phyloP scores from a whole-genome alignment of 805 yeast species.

The Ogataea sp. region DNA sequence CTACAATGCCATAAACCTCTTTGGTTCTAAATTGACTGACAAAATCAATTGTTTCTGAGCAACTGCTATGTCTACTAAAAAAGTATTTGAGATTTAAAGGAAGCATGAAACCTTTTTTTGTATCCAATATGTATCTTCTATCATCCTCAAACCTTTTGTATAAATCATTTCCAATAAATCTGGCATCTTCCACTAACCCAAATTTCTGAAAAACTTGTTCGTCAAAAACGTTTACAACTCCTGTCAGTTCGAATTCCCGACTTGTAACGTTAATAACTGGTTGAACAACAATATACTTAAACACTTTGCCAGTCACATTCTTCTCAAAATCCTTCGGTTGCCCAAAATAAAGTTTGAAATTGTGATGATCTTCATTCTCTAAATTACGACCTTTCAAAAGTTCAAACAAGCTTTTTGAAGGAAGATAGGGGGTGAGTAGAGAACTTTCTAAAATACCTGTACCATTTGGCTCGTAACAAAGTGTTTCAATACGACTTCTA shows the following conservation, averaged over 20 bases:
- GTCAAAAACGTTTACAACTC: neutral
- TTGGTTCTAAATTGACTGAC: constrained; percentile 5
- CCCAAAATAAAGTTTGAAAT: neutral
- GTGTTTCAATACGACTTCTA: neutral
- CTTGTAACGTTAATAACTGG: neutral
- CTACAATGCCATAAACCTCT: constrained; percentile 12
- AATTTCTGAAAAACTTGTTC: neutral
- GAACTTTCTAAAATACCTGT: too few species aligned
- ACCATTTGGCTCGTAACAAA: neutral
- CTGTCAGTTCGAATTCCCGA: neutral
- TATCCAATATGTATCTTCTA: neutral
- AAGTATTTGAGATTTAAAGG: constrained; percentile 7
- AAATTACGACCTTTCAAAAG: too few species aligned
- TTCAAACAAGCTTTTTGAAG: too few species aligned
- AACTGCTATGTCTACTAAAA: constrained; percentile 14
- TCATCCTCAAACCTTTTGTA: neutral
- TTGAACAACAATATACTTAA: neutral
- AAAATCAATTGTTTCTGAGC: constrained; percentile 7
- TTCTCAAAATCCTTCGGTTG: neutral
- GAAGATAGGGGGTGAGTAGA: too few species aligned
- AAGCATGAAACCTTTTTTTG: neutral
- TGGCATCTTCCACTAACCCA: neutral
- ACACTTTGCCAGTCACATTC: neutral
- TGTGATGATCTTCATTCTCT: neutral
- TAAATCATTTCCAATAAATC: neutral